These are phyloP conservation scores for Pyrenochaeta sp. DNA, from an alignment of 2,329 filamentous ascomycete species.

Conservation along the genomic window DNA sequence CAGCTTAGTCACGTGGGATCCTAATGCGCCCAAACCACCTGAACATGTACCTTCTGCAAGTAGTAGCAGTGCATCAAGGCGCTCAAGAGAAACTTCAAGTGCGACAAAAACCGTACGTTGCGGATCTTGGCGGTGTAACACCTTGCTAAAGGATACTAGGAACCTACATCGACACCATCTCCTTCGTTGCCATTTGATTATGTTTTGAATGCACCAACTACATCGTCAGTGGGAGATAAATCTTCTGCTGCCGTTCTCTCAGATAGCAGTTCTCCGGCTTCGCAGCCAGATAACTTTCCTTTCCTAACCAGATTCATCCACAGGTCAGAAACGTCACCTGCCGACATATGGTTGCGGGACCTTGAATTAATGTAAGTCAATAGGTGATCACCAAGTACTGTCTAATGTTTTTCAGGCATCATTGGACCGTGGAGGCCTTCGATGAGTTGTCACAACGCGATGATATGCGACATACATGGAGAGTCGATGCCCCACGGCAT, in stretches of 20 bases:
- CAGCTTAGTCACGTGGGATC: constrained; percentile 42
- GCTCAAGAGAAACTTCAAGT: constrained; percentile 15
- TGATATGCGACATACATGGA: constrained; percentile 45
- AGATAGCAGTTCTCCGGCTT: constrained; percentile 36
- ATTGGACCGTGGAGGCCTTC: constrained; percentile 42
- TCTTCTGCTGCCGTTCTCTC: constrained; percentile 16
- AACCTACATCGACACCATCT: constrained; percentile 18
- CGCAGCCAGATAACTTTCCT: constrained; percentile 40
- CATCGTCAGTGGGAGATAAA: constrained; percentile 11
- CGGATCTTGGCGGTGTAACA: neutral
- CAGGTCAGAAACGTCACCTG: constrained; percentile 23
- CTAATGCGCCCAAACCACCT: constrained; percentile 20
- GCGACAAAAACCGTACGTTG: constrained; percentile 26
- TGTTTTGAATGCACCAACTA: constrained; percentile 27
- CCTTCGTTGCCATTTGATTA: constrained; percentile 32
- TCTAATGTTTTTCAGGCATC: constrained; percentile 34
- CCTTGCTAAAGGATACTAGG: constrained; percentile 15
- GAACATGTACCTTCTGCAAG: constrained; percentile 20
- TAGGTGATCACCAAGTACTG: neutral
- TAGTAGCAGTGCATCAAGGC: constrained; percentile 17
- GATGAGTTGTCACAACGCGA: constrained; percentile 32
- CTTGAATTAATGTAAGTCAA: constrained; percentile 44
- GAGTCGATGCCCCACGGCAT: constrained; percentile 43
- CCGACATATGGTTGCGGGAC: constrained; percentile 43
- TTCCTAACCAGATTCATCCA: constrained; percentile 44